Conservation (phyloP, 768 basidiomycete genomes). For the Butyriboletus loyo region DNA sequence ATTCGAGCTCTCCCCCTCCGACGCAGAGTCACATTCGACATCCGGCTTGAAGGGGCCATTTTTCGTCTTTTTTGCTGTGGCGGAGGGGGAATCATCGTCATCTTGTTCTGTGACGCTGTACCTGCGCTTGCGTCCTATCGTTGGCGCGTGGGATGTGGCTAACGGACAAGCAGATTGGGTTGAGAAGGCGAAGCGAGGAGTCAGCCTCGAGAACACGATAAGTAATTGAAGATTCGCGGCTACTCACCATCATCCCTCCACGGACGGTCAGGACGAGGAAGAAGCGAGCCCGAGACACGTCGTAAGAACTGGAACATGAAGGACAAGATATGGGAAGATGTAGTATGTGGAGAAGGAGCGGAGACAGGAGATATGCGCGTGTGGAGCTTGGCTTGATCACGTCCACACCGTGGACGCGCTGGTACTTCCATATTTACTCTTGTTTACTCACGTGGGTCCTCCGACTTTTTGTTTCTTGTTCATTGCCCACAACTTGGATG, state of each 20-base stretch:
- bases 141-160: conserved; percentile 77
- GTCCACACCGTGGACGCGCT: neutral
- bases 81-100: conserved; percentile 31
- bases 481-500: neutral
- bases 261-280: conserved; percentile 69
- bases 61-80: conserved; percentile 35
- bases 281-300: conserved; percentile 65
- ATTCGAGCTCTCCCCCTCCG: conserved; percentile 14
- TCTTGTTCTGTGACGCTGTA: conserved; percentile 46
- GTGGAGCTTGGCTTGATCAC: neutral
- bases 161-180: neutral
- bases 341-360: neutral
- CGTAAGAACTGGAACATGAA: conserved; percentile 66
- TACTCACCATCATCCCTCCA: conserved; percentile 75
- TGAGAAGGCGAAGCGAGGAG: conserved; percentile 10
- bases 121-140: conserved; percentile 64
- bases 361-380: conserved; percentile 5
- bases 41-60: conserved; percentile 24
- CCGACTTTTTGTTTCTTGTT: neutral
- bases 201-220: conserved; percentile 6
- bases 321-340: neutral
- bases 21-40: conserved; percentile 23
- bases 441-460: conserved; percentile 22
- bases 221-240: conserved; percentile 10
- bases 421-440: no score